A percentile compares a stretch with the other conserved stretches of the same genome.
These are phyloP conservation scores for Solanum chacoense DNA, from an alignment of 305 asterid genomes.

Conservation along the genomic window DNA sequence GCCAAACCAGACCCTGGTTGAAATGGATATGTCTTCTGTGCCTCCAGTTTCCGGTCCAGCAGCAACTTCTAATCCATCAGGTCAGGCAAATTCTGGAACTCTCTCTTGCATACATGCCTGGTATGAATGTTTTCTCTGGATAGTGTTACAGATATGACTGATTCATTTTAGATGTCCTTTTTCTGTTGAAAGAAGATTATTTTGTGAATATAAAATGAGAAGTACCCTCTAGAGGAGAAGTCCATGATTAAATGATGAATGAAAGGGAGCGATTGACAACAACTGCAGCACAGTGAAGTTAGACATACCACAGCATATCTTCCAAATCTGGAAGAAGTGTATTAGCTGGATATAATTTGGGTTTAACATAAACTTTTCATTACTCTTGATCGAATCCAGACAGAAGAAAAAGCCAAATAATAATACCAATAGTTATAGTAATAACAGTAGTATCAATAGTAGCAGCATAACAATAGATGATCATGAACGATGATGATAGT, in stretches of 20 bases:
- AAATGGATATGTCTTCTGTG: constrained; percentile 51
- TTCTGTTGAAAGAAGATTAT: constrained; percentile 1
- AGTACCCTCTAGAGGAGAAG: not conserved
- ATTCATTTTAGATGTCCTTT: not conserved
- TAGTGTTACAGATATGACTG: not conserved
- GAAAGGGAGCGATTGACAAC: not conserved
- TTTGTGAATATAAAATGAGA: not conserved
- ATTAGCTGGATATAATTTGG: not conserved
- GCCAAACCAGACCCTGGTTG: constrained; percentile 58
- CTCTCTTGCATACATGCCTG: not conserved
- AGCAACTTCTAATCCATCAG: constrained; percentile 42
- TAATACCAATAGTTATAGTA: not conserved
- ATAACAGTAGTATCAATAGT: not conserved
- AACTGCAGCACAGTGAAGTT: not conserved
- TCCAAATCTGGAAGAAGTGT: not conserved
- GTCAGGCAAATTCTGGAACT: constrained; percentile 20
- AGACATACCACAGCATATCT: not conserved
- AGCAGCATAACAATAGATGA: not conserved
- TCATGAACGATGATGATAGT: not conserved
- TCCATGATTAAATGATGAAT: not conserved
- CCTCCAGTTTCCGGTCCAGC: constrained; percentile 49
- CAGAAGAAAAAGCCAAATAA: not conserved
- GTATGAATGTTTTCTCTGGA: constrained; percentile 6
- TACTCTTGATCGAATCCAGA: not conserved
- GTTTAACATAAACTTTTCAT: not conserved